Evolutionary conservation across 179 eudicot genomes (phyloP).

Genomic region (Dionaea muscipula): DNA sequence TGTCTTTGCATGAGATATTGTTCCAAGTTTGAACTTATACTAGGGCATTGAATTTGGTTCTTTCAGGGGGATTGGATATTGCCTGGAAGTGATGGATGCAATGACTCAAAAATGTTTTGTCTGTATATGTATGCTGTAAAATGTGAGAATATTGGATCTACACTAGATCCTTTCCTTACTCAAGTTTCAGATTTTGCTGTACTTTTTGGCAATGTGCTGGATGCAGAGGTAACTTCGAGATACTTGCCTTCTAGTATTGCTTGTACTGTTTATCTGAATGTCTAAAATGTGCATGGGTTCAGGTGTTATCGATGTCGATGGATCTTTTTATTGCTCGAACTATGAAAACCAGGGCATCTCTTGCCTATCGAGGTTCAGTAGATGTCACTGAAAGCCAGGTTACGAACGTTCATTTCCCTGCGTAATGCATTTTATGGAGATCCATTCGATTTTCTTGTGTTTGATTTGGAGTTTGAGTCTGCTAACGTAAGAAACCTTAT

Average conservation of each 20-base stretch:
- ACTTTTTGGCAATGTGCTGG: slow-evolving; percentile 91
- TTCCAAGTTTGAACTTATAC: background rate
- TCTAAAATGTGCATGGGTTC: background rate
- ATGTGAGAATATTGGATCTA: slow-evolving; percentile 61
- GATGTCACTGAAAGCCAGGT: slow-evolving; percentile 77
- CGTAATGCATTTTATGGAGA: too few species aligned
- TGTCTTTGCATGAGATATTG: background rate
- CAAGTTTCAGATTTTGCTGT: slow-evolving; percentile 83
- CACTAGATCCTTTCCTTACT: slow-evolving; percentile 71
- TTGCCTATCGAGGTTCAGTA: slow-evolving; percentile 56
- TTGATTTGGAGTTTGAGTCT: too few species aligned
- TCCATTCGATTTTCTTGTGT: too few species aligned
- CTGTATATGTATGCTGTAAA: slow-evolving; percentile 68
- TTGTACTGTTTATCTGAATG: slow-evolving; percentile 2
- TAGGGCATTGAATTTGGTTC: slow-evolving; percentile 14
- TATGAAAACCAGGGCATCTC: slow-evolving; percentile 74
- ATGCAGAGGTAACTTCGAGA: slow-evolving; percentile 72
- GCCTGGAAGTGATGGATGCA: slow-evolving; percentile 48
- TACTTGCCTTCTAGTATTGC: background rate
- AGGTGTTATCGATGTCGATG: slow-evolving; percentile 98
- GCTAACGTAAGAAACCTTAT: too few species aligned
- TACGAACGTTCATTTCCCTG: slow-evolving; percentile 4
- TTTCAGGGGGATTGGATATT: slow-evolving; percentile 93
- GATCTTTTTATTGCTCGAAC: slow-evolving; percentile 97
- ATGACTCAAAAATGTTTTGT: slow-evolving; percentile 36